phyloP scores from a whole-genome alignment of 345 rosid species.

The Lepidium didymum region DNA sequence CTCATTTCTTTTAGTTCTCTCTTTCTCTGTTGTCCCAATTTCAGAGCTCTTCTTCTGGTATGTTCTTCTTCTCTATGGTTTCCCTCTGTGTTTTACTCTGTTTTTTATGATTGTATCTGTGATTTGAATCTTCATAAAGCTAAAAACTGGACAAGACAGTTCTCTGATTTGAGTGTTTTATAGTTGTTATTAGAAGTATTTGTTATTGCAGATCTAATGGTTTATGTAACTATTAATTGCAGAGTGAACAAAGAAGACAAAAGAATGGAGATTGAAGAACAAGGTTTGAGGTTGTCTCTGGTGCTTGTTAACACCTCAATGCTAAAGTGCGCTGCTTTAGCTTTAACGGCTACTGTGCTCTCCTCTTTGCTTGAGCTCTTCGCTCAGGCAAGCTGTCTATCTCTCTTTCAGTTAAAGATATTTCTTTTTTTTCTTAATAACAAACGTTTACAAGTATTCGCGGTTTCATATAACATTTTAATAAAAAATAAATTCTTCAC shows the following conservation, averaged over 20 bases:
- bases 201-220: slow-evolving; percentile 19
- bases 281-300: slow-evolving; percentile 11
- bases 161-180: not conserved
- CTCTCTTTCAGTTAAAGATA: not conserved
- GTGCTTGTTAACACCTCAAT: not conserved
- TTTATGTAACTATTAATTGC: not conserved
- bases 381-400: slow-evolving; percentile 30
- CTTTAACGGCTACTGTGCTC: slow-evolving; percentile 32
- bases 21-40: not conserved
- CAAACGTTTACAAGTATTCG: slow-evolving; percentile 1
- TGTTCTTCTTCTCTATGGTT: not conserved
- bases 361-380: slow-evolving; percentile 38
- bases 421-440: not conserved
- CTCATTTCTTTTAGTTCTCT: not conserved
- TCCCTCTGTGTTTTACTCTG: not conserved
- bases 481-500: not conserved
- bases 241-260: not conserved
- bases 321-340: slow-evolving; percentile 51
- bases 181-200: not conserved
- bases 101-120: not conserved
- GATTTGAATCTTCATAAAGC: too few species aligned
- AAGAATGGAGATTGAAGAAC: slow-evolving; percentile 16
- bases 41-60: not conserved
- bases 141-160: not conserved
- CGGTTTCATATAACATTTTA: not conserved